A percentile compares a stretch with the other conserved stretches of the same genome.
Evolutionary conservation across 805 yeast species (phyloP).

Genomic region (Dipodascus albidus): DNA sequence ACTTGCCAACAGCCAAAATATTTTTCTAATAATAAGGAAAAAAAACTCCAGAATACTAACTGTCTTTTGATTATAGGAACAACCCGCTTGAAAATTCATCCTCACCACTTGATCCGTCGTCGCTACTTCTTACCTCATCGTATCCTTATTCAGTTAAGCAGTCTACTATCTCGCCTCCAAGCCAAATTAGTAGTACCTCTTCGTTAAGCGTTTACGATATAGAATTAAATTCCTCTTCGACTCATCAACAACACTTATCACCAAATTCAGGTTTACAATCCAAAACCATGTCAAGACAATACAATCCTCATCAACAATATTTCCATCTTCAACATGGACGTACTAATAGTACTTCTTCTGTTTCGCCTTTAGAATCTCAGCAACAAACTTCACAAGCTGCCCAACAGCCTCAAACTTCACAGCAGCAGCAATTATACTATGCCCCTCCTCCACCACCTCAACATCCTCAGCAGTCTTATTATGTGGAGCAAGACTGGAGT

Average conservation of each 20-base stretch:
- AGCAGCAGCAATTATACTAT: not conserved
- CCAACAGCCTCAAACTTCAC: not conserved
- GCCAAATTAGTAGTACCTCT: not conserved
- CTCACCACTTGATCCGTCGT: not conserved
- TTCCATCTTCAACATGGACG: not conserved
- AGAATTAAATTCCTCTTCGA: not conserved
- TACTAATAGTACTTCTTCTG: not conserved
- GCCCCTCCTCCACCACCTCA: not conserved
- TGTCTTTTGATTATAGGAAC: not conserved
- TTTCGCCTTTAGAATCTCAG: not conserved
- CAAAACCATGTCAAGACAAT: not conserved
- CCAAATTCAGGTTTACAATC: not conserved
- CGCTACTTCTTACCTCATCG: not conserved
- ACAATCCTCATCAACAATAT: not conserved
- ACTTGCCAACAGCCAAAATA: not conserved
- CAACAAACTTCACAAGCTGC: not conserved
- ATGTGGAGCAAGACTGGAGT: slow-evolving; percentile 1
- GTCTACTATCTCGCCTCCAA: slow-evolving; percentile 1
- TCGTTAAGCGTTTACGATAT: not conserved
- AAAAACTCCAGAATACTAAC: not conserved
- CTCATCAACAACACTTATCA: not conserved
- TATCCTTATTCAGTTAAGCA: not conserved
- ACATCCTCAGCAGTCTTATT: not conserved
- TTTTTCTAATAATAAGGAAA: not conserved
- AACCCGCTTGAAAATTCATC: not conserved